These are phyloP conservation scores for Colletotrichum gigasporum DNA, from an alignment of 2,329 filamentous ascomycete species.

Conservation along the genomic window DNA sequence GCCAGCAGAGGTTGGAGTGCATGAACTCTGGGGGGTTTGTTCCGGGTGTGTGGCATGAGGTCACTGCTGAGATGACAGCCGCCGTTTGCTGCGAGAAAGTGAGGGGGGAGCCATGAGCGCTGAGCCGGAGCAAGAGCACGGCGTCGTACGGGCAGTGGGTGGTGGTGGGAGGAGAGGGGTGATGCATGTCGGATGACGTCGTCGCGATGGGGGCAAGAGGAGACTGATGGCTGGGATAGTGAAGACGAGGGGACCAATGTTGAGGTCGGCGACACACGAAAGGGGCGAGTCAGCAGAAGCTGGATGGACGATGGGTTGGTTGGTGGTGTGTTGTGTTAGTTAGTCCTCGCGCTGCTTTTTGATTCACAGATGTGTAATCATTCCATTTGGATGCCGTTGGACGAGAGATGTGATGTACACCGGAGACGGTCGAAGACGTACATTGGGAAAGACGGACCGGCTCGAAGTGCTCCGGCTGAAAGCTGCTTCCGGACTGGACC, in stretches of 20 bases:
- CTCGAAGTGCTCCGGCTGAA: not conserved
- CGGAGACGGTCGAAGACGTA: not conserved
- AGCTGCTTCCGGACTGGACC: not conserved
- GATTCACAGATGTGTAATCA: too few species aligned
- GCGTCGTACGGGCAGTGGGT: not conserved
- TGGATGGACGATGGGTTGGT: too few species aligned
- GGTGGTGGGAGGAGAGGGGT: slow-evolving; percentile 14
- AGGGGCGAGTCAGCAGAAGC: not conserved
- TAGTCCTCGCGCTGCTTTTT: too few species aligned
- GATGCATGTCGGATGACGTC: slow-evolving; percentile 30
- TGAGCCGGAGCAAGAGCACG: not conserved
- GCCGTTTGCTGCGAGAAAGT: slow-evolving; percentile 2
- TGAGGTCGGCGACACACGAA: not conserved
- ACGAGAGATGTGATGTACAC: too few species aligned
- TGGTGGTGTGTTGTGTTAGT: too few species aligned
- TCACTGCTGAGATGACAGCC: slow-evolving; percentile 17
- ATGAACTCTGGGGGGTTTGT: slow-evolving; percentile 16
- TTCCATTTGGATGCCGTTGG: too few species aligned
- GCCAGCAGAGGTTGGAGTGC: slow-evolving; percentile 14
- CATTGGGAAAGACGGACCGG: too few species aligned
- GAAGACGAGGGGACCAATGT: not conserved
- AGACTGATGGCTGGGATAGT: too few species aligned
- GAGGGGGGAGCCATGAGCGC: not conserved
- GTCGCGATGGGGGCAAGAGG: too few species aligned
- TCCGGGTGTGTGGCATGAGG: slow-evolving; percentile 14